Base-by-base conservation (phyloP, 169 alveolate genomes). In the Plasmodium coatneyi region DNA sequence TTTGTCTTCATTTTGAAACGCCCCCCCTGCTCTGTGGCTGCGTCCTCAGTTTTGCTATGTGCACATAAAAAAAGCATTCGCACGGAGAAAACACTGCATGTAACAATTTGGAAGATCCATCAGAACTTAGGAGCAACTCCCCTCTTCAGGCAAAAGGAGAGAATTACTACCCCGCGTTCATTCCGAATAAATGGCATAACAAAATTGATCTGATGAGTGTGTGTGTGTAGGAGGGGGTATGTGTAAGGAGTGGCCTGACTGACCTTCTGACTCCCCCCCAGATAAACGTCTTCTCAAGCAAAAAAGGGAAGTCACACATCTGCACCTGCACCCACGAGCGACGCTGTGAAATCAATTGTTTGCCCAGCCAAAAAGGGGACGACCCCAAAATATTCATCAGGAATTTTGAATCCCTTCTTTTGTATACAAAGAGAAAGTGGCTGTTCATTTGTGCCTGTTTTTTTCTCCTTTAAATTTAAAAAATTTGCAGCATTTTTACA, bases 281-380 rank as follows among this genome's bases (percentile, higher is more conserved):
- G 54, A 49, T 2, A 49, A 12, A 22, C 3, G 22, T 66, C 76
- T 5, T 22, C 14, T 28, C 14, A 28, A 60, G 14, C 34, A n/a
- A 49, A 78, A 4, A 46, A 78, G 41, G n/a, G 14, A 76, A 36
- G 28, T 76, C 49, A 76, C 4, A 52, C 41, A n/a, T 76, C 49
- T n/a, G 83, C 49, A 22, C 39, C 49, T n/a, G 83, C 49, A 22
- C 39, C n/a, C 36, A 71, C 70, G 22, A 82, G n/a, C n/a, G 95
- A 83, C 66, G 60, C 66, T n/a, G 92, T 49, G 71, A 86, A 95
- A 46, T 83, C 92, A 5, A 95, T 46, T 12, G 82, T 49, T 28
- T 93, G 72, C 7, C 96, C 96, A 43, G 97, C 93, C 79, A 93
- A 41, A 80, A 95, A 96, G n/a, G 97, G 97, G 56, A 96, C 71